Conservation (phyloP, 257 asterid genomes). For the Ocimum tenuiflorum region DNA sequence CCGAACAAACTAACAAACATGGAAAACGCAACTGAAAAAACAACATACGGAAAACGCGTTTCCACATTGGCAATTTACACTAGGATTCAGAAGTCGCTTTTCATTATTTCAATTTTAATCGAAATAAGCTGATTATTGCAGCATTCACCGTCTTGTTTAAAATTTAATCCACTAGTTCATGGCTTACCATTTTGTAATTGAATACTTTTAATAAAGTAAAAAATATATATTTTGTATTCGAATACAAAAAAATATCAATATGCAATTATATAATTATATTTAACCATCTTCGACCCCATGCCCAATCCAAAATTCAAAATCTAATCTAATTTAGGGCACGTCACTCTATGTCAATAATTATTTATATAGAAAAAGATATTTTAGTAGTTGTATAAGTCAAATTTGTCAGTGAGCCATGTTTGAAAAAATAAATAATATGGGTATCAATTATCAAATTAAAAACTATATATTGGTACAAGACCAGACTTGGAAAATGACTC, state of each 20-base stretch:
- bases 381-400: constrained; percentile 12
- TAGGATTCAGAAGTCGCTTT: too few species aligned
- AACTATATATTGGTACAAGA: not conserved
- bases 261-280: too few species aligned
- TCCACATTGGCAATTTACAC: not conserved
- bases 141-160: too few species aligned
- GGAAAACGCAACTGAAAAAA: too few species aligned
- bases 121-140: too few species aligned
- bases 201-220: too few species aligned
- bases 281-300: too few species aligned
- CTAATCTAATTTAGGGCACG: not conserved
- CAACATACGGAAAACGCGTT: constrained; percentile 15
- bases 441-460: not conserved
- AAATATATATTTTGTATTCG: too few species aligned
- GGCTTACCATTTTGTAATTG: too few species aligned
- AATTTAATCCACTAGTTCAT: too few species aligned
- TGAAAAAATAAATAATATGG: not conserved
- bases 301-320: too few species aligned
- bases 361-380: not conserved
- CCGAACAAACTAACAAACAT: not conserved
- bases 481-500: constrained; percentile 5
- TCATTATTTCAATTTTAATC: not conserved
- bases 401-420: constrained; percentile 13
- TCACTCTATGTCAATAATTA: not conserved
- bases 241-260: too few species aligned